Percentiles rank a stretch among this genome's conserved stretches.
These are phyloP conservation scores for Suillus subluteus DNA, from an alignment of 768 basidiomycete genomes.

Conservation along the genomic window DNA sequence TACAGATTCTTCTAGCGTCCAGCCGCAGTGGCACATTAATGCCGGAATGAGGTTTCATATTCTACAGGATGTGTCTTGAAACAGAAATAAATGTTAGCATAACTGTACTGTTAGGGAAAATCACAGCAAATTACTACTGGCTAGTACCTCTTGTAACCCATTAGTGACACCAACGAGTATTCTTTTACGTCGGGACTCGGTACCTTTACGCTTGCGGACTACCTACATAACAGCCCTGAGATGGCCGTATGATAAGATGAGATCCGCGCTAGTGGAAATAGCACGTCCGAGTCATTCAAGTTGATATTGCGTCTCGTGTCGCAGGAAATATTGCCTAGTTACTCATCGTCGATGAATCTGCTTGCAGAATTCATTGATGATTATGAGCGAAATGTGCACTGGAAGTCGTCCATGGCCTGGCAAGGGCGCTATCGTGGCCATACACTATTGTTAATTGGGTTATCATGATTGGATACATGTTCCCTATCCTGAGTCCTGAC, in stretches of 20 bases:
- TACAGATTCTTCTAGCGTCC: not conserved
- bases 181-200: too few relatives aligned
- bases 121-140: not conserved
- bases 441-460: not conserved
- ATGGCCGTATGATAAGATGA: conserved; percentile 3
- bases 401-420: not conserved
- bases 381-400: not conserved
- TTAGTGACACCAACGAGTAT: not conserved
- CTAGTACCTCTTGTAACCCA: not conserved
- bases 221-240: not conserved
- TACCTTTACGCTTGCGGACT: not conserved
- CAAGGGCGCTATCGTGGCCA: not conserved
- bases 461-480: not conserved
- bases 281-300: not conserved
- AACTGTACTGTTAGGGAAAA: not conserved
- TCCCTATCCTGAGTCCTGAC: not conserved
- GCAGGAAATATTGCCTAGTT: not conserved
- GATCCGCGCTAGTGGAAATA: not conserved
- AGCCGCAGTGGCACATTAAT: not conserved
- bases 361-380: not conserved
- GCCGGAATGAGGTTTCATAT: not conserved
- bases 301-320: not conserved
- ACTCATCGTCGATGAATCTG: not conserved
- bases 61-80: not conserved
- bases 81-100: not conserved